Conservation (phyloP, 208 protist genomes). For the Naegleria gruberi region DNA sequence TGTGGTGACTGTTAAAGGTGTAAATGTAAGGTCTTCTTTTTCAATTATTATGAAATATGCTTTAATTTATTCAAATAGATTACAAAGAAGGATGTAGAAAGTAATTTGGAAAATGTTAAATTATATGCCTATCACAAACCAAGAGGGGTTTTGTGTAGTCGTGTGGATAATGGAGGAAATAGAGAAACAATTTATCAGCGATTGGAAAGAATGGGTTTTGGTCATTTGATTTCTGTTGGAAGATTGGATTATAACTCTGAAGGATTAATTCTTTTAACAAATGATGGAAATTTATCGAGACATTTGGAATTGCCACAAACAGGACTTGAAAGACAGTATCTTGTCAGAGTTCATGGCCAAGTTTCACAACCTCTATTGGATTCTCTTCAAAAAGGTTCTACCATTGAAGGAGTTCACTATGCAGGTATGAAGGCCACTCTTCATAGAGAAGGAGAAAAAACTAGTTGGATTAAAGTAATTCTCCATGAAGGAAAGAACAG, state of each 20-base stretch:
- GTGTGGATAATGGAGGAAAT: background rate
- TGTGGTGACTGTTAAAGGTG: background rate
- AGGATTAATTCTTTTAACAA: slow-evolving; percentile 19
- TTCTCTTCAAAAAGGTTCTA: background rate
- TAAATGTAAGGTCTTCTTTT: background rate
- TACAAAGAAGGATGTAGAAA: background rate
- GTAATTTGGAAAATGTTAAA: background rate
- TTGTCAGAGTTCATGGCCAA: background rate
- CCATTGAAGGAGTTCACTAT: background rate
- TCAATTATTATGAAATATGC: no score
- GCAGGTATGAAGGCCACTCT: background rate
- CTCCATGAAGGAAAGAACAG: slow-evolving; percentile 8
- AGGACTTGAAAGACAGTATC: background rate
- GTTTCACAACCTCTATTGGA: background rate
- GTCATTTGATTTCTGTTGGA: slow-evolving; percentile 17
- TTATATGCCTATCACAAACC: background rate
- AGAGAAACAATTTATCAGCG: background rate
- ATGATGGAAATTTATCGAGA: slow-evolving; percentile 4
- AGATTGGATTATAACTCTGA: slow-evolving; percentile 11
- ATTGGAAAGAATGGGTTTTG: background rate
- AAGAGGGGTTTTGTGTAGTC: background rate
- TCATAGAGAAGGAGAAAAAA: background rate
- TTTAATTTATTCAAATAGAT: background rate
- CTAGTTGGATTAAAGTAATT: background rate
- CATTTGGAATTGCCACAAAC: background rate